A percentile compares a stretch with the other conserved stretches of the same genome.
phyloP scores from a whole-genome alignment of 495 filamentous ascomycete genomes.

The Penicillium odoratum region DNA sequence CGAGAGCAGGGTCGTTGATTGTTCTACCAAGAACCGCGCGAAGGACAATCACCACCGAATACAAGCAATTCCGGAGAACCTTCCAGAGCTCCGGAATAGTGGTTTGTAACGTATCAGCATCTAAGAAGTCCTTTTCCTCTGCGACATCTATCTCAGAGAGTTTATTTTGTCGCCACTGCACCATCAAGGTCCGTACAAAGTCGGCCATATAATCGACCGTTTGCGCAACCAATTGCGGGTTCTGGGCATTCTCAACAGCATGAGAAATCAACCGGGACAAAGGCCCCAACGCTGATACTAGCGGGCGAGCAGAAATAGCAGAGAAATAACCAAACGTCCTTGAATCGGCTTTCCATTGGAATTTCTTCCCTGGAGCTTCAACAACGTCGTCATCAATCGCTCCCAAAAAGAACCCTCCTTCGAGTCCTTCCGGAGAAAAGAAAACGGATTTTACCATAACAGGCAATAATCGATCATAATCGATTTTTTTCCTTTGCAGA shows the following conservation, averaged over 20 bases:
- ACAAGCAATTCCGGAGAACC: constrained; percentile 76
- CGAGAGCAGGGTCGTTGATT: constrained; percentile 54
- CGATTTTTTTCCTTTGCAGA: constrained; percentile 52
- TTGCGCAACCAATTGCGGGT: constrained; percentile 60
- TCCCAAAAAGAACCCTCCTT: constrained; percentile 78
- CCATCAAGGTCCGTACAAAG: constrained; percentile 68
- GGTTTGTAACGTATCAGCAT: constrained; percentile 63
- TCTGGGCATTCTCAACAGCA: constrained; percentile 63
- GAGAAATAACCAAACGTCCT: constrained; percentile 57
- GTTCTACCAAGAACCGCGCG: constrained; percentile 71
- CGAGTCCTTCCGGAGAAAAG: constrained; percentile 70
- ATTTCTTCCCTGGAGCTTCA: constrained; percentile 58
- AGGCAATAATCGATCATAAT: constrained; percentile 77
- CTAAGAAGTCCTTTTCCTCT: constrained; percentile 69
- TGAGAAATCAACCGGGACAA: constrained; percentile 76
- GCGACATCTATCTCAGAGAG: constrained; percentile 79
- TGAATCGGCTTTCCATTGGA: constrained; percentile 69
- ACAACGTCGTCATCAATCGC: constrained; percentile 75
- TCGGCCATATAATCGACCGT: constrained; percentile 69
- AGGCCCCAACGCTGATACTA: constrained; percentile 75
- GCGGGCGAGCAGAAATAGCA: constrained; percentile 60
- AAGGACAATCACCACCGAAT: constrained; percentile 73
- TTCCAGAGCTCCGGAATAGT: constrained; percentile 82
- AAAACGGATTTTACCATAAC: constrained; percentile 67
- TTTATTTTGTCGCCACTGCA: constrained; percentile 84